These are phyloP conservation scores for Lagenidium sp. DNA, from an alignment of 352 stramenopile genomes.

Conservation along the genomic window DNA sequence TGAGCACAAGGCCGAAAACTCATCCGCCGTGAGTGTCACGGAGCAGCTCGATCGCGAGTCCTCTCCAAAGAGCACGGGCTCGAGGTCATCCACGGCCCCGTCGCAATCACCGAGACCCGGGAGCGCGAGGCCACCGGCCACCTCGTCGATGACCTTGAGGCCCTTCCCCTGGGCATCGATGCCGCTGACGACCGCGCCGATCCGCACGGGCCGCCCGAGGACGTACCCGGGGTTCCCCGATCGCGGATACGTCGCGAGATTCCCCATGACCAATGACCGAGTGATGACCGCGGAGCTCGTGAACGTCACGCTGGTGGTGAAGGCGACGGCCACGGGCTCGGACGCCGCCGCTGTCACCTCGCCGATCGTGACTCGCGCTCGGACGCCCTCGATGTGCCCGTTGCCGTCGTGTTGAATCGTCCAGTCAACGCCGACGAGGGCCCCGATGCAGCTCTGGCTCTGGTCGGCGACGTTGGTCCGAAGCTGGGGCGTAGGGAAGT, in stretches of 20 bases:
- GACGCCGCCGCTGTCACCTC: conserved; percentile 2
- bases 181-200: conserved; percentile 20
- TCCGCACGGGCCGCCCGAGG: conserved; percentile 21
- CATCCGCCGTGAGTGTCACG: conserved; percentile 14
- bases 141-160: conserved; percentile 15
- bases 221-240: conserved; percentile 34
- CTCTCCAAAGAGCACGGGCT: conserved; percentile 23
- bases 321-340: neutral
- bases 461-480: neutral
- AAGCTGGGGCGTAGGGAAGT: conserved; percentile 15
- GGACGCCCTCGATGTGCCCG: conserved; percentile 15
- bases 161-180: conserved; percentile 4
- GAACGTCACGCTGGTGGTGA: conserved; percentile 25
- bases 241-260: conserved; percentile 21
- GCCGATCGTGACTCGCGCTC: conserved; percentile 15
- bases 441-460: conserved; percentile 11
- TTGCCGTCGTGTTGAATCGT: conserved; percentile 20
- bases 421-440: conserved; percentile 16
- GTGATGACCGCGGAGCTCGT: conserved; percentile 10
- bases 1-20: conserved; percentile 21
- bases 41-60: conserved; percentile 24
- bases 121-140: conserved; percentile 19
- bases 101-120: conserved; percentile 20
- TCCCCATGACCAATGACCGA: conserved; percentile 22
- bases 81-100: neutral